Evolutionary conservation across 2,329 filamentous ascomycete genomes (phyloP).

Genomic region (Verticillium nubilum): DNA sequence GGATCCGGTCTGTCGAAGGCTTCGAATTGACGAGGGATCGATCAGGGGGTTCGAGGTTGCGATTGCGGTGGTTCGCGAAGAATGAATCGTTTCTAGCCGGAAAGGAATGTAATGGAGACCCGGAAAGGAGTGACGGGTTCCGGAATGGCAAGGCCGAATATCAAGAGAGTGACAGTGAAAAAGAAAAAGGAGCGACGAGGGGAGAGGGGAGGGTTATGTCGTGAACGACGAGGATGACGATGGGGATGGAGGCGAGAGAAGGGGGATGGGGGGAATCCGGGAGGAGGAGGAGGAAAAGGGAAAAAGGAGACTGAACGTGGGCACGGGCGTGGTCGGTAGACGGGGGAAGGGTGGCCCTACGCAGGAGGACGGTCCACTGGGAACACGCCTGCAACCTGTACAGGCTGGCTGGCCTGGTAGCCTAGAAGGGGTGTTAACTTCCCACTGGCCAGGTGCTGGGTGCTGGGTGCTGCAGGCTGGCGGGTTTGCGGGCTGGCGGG

Average conservation of each 20-base stretch:
- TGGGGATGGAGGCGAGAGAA: not conserved
- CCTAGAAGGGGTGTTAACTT: not conserved
- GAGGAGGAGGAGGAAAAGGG: not conserved
- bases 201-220: conserved; percentile 22
- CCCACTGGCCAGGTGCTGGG: not conserved
- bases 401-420: not conserved
- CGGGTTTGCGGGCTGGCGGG: too few species aligned
- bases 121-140: conserved; percentile 48
- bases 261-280: not conserved
- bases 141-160: conserved; percentile 29
- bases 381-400: not conserved
- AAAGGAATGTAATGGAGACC: conserved; percentile 38
- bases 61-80: conserved; percentile 10
- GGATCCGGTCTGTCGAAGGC: conserved; percentile 7
- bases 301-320: not conserved
- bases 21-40: conserved; percentile 4
- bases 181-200: conserved; percentile 31
- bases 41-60: conserved; percentile 12
- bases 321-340: not conserved
- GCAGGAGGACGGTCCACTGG: not conserved
- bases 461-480: too few species aligned
- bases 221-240: not conserved
- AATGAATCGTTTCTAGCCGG: conserved; percentile 18
- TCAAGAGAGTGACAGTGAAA: conserved; percentile 47
- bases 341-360: not conserved